Percentiles rank a stretch among this genome's conserved stretches.
Conservation (phyloP, 2,329 filamentous ascomycete species). For the Tolypocladium nubicola region DNA sequence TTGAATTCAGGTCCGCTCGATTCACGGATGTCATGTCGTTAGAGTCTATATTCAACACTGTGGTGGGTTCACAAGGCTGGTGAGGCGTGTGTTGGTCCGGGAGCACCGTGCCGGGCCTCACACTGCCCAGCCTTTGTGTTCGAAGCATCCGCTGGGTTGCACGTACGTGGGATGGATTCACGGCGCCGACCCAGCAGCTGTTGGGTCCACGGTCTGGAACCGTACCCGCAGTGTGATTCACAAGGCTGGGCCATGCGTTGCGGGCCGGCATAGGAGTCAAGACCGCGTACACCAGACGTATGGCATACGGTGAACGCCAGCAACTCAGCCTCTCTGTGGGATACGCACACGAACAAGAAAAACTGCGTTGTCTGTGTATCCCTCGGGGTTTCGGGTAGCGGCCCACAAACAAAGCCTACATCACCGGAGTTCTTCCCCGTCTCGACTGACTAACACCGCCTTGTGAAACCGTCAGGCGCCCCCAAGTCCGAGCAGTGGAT, state of each 20-base stretch:
- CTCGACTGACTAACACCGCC: neutral
- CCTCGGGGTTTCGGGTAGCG: neutral
- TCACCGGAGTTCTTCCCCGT: neutral
- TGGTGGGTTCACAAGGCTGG: neutral
- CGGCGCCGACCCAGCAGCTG: neutral
- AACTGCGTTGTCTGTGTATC: too few relatives aligned
- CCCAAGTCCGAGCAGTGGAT: neutral
- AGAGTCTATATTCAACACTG: neutral
- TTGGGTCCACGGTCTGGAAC: too few relatives aligned
- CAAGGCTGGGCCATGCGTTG: neutral
- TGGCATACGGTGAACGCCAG: neutral
- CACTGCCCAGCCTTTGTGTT: neutral
- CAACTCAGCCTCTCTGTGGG: neutral
- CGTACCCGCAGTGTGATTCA: neutral
- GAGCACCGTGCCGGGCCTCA: neutral
- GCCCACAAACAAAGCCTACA: neutral
- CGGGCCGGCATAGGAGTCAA: too few relatives aligned
- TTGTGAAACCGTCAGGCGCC: neutral
- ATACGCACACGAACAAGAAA: neutral
- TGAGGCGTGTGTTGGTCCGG: neutral
- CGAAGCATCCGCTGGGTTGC: neutral
- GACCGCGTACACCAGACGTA: neutral
- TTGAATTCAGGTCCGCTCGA: neutral
- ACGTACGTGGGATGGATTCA: neutral
- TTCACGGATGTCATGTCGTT: neutral